Evolutionary conservation across 2,329 filamentous ascomycete genomes (phyloP).

Genomic region (Ilyonectria sp.): DNA sequence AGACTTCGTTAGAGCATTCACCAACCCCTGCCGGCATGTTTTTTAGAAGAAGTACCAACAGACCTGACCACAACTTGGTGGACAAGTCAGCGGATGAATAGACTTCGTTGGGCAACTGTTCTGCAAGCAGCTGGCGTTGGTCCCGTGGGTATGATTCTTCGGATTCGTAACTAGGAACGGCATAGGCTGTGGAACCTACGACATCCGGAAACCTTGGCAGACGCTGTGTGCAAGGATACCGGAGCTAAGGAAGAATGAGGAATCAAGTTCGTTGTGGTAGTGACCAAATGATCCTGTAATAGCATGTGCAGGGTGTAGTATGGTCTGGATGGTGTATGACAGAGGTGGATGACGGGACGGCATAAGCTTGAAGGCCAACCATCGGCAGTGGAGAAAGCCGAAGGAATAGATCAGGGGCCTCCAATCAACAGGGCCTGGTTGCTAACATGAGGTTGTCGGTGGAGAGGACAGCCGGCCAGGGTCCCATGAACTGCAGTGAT

Average conservation of each 20-base stretch:
- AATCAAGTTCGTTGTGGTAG: slow-evolving; percentile 19
- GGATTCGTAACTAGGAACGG: slow-evolving; percentile 14
- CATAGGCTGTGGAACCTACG: slow-evolving; percentile 27
- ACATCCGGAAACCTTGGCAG: slow-evolving; percentile 16
- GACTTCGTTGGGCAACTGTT: not conserved
- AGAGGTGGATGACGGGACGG: slow-evolving; percentile 7
- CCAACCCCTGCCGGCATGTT: not conserved
- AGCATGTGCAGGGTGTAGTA: not conserved
- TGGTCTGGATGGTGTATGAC: not conserved
- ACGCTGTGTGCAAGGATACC: slow-evolving; percentile 11
- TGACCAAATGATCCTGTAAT: not conserved
- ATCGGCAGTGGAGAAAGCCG: slow-evolving; percentile 27
- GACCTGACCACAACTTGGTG: not conserved
- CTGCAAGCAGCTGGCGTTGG: not conserved
- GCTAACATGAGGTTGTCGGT: slow-evolving; percentile 32
- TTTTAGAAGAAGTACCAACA: not conserved
- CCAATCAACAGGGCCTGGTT: slow-evolving; percentile 40
- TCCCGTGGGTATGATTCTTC: slow-evolving; percentile 5
- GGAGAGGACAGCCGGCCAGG: slow-evolving; percentile 17
- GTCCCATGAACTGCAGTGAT: slow-evolving; percentile 23
- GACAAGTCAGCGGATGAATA: not conserved
- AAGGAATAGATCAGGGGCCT: slow-evolving; percentile 9
- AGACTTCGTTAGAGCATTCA: not conserved
- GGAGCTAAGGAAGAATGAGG: slow-evolving; percentile 14
- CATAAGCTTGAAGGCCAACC: slow-evolving; percentile 22